Conservation (phyloP, 345 rosid genomes). For the Isatis tinctoria region DNA sequence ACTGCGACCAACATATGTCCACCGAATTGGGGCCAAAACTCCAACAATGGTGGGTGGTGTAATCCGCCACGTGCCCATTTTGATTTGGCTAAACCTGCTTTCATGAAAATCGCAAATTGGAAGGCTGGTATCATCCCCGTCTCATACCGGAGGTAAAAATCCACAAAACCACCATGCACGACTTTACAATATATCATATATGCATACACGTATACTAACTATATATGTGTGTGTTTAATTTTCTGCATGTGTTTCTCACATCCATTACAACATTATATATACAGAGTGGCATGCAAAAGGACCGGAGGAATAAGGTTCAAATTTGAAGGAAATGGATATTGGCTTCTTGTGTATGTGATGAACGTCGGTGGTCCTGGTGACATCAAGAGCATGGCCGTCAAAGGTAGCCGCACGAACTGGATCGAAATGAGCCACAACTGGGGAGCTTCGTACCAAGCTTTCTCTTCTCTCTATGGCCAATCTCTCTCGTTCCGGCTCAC, state of each 20-base stretch:
- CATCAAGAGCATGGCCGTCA: slow-evolving; percentile 48
- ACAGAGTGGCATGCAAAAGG: slow-evolving; percentile 52
- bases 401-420: slow-evolving; percentile 73
- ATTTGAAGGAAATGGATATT: slow-evolving; percentile 55
- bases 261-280: not conserved
- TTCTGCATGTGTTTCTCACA: not conserved
- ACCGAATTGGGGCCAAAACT: slow-evolving; percentile 59
- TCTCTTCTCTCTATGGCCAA: slow-evolving; percentile 67
- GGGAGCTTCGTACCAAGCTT: slow-evolving; percentile 95
- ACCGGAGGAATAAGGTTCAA: slow-evolving; percentile 43
- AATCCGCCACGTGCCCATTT: slow-evolving; percentile 83
- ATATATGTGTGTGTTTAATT: not conserved
- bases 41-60: slow-evolving; percentile 88
- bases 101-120: slow-evolving; percentile 82
- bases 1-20: slow-evolving; percentile 88
- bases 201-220: not conserved
- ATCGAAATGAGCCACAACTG: slow-evolving; percentile 87
- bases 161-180: not conserved
- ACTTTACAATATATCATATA: not conserved
- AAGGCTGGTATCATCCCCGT: slow-evolving; percentile 82
- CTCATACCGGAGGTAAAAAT: slow-evolving; percentile 54
- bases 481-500: slow-evolving; percentile 66
- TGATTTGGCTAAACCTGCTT: slow-evolving; percentile 85
- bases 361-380: slow-evolving; percentile 79
- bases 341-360: slow-evolving; percentile 61